Evolutionary conservation across 2,329 filamentous ascomycete species (phyloP).

Genomic region (Aspergillus piperis): DNA sequence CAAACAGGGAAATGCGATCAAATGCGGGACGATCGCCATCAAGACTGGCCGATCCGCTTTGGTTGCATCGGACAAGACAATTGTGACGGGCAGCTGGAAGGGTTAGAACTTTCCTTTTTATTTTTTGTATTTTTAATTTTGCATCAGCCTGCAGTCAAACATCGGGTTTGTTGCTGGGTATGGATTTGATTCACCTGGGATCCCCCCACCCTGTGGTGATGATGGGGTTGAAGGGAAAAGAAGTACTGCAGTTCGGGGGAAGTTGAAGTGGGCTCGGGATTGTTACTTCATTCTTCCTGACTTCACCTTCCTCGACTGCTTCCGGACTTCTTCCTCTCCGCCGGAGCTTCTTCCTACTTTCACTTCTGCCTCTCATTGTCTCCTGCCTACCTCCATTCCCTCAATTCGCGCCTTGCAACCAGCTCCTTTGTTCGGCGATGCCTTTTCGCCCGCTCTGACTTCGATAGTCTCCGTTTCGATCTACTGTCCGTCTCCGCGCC

Average conservation of each 20-base stretch:
- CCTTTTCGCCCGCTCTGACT: slow-evolving; percentile 8
- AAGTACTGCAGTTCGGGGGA: neutral
- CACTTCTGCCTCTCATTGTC: slow-evolving; percentile 12
- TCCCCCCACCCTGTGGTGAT: too few relatives aligned
- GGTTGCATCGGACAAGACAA: neutral
- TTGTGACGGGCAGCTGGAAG: neutral
- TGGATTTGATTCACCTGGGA: neutral
- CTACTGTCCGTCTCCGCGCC: slow-evolving; percentile 9
- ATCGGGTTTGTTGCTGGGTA: neutral
- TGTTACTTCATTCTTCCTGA: slow-evolving; percentile 7
- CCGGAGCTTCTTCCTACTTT: neutral
- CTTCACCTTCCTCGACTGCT: neutral
- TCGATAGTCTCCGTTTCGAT: slow-evolving; percentile 2
- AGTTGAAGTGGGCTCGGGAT: slow-evolving; percentile 2
- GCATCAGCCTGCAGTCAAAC: neutral
- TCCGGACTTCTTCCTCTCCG: neutral
- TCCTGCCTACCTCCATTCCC: slow-evolving; percentile 8
- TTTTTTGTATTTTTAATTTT: too few relatives aligned
- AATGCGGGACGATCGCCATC: neutral
- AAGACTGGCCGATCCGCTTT: neutral
- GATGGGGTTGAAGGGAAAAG: neutral
- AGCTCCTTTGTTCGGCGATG: slow-evolving; percentile 16
- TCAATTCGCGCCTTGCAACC: slow-evolving; percentile 2
- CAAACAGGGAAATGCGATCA: slow-evolving; percentile 9
- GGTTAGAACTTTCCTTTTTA: too few relatives aligned